Base-by-base conservation (phyloP, 2,329 filamentous ascomycete genomes). In the Emergomyces orientalis region DNA sequence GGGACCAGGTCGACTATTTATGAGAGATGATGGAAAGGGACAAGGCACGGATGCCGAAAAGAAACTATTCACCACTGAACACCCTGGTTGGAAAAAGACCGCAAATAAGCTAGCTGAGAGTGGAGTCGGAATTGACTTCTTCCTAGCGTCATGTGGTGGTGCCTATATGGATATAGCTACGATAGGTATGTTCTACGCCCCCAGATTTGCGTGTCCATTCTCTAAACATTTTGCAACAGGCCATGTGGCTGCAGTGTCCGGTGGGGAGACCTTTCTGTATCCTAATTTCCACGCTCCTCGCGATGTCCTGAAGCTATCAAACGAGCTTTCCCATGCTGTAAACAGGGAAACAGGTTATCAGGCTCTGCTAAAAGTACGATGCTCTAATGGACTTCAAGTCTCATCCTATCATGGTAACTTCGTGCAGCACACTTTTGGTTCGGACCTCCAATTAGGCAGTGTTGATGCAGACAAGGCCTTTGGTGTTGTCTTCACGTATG, bases 341-440 rank as follows among this genome's bases (percentile, higher is more conserved):
- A 91, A 87, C 2, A 84, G 94, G 66, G 92, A 97, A 74, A 96
- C 93, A 56, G 94, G 94, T 27, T 97, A 90, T 79, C 93, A 97
- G 76, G 91, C 91, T 25, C 80, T 99, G 69, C 95, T 99, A 90
- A 99, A 99, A 80, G 93, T 99, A 63, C 88, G 94, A 65, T 99
- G 94, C 78, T 97, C 92, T 22, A 99, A 96, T 70, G 94, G 94
- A 22, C 81, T 99, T 60, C 94, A 99, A 73, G 88, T 99, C 19
- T 86, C 90, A 19, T 85, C 86, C n/a, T 99, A 99, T 72, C 91
- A 96, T 71, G 94, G 94, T 68, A 96, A 96, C 77, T 99, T 97
- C 73, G 84, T 95, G 59, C 94, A 99, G 72, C 91, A 97, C 77
- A 94, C 90, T 0, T 96, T 96, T 71, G 92, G 91, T 13, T 91